Evolutionary conservation across 495 filamentous ascomycete genomes (phyloP), one percentile per base, ranked within the genome.

Genomic region (Penicillium bovifimosum): DNA sequence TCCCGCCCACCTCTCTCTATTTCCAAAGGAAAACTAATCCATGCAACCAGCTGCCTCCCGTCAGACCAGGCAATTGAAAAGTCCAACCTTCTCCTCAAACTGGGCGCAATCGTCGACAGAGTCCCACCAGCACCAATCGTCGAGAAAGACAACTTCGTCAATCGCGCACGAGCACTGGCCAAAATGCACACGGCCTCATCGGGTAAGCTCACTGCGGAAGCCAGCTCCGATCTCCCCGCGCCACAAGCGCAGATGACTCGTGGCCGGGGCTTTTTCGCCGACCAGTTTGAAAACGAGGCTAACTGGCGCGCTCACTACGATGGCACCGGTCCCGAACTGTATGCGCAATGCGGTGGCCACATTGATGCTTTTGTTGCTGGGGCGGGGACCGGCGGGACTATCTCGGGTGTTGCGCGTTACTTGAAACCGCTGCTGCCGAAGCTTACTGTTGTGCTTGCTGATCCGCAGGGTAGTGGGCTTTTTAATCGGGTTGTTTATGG

Each of bases 381-480:
- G n/a, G 93, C 93, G 9, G 93, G 93, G 2, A 97, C 93, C 3
- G 93, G 95, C 2, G 93, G 93, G 0, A 99, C 93, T 1, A 86
- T 99, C 20, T 85, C 90, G 13, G 93, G 93, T 5, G 86, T 96
- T 17, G 84, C 91, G 13, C 71, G 82, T 45, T 95, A 81, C 63
- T 76, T 99, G 18, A 96, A 96, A 63, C 80, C 85, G 6, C 61
- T 73, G 26, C 71, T 87, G 33, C 78, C 82, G 9, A 61, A 76
- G 6, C 52, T 96, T 34, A 77, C 77, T 33, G 77, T 96, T 34
- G 86, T 97, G 2, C 79, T 99, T 7, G 93, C 93, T 0, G 93
- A 99, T 68, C 93, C 93, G 9, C 89, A 92, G 63, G 93, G 93
- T 5, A 95, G 89, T 69, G 95, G 93, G 4, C 67, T 97, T 32